A percentile compares a stretch with the other conserved stretches of the same genome.
Conservation (phyloP, 2,329 filamentous ascomycete genomes). For the Aureobasidium sp. region DNA sequence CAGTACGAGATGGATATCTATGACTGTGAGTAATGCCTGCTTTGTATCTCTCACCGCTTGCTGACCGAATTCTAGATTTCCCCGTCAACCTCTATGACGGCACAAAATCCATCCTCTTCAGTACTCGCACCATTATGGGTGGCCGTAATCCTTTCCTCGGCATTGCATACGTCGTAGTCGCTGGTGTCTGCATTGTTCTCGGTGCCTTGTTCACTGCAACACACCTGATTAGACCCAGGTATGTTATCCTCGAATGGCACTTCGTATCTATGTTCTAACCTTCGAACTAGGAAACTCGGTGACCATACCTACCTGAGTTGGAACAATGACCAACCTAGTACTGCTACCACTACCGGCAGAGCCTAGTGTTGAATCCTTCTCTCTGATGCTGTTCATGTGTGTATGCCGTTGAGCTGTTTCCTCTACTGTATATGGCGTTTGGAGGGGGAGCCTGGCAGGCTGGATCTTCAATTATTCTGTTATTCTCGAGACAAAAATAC, state of each 20-base stretch:
- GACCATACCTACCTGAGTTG: conserved; percentile 97
- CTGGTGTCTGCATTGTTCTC: conserved; percentile 82
- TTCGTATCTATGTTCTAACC: background rate
- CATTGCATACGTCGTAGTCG: conserved; percentile 91
- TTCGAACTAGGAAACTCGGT: conserved; percentile 68
- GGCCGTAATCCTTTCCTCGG: conserved; percentile 93
- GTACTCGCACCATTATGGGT: conserved; percentile 85
- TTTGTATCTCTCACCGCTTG: background rate
- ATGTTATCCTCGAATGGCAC: conserved; percentile 25
- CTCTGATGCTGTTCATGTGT: conserved; percentile 10
- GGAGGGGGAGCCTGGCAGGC: background rate
- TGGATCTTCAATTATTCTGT: background rate
- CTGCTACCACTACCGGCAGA: conserved; percentile 43
- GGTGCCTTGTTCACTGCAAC: conserved; percentile 82
- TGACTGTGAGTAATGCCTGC: conserved; percentile 54
- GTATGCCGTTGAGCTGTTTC: background rate
- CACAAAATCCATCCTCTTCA: conserved; percentile 82
- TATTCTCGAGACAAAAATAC: background rate
- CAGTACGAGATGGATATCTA: conserved; percentile 69
- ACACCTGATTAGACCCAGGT: conserved; percentile 86
- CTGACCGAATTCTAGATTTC: conserved; percentile 53
- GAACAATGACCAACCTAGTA: conserved; percentile 64
- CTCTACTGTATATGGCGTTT: background rate
- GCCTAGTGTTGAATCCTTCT: conserved; percentile 14
- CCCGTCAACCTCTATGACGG: conserved; percentile 69